Percentiles rank a stretch among this genome's conserved stretches.
These are phyloP conservation scores for Setaria italica DNA, from an alignment of 202 grass and related monocot species.

Conservation along the genomic window DNA sequence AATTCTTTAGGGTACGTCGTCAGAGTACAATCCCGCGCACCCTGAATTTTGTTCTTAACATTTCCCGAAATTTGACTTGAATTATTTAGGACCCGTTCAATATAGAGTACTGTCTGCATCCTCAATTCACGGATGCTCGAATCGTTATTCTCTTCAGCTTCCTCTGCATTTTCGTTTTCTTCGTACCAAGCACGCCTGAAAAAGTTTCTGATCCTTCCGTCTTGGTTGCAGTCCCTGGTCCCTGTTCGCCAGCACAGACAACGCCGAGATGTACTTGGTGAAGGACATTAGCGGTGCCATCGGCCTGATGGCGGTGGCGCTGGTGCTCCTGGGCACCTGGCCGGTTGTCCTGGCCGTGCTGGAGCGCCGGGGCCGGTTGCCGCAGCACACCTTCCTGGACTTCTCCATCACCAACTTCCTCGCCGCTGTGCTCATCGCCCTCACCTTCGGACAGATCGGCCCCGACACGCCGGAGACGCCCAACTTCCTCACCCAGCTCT, in stretches of 20 bases:
- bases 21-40: no score
- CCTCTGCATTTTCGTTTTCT: background rate
- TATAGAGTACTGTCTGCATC: background rate
- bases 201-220: background rate
- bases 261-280: conserved; percentile 73
- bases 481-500: conserved; percentile 90
- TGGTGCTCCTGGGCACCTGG: conserved; percentile 90
- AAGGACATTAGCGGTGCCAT: conserved; percentile 81
- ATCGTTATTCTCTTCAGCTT: background rate
- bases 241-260: background rate
- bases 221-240: background rate
- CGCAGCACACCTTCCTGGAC: conserved; percentile 90
- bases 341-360: conserved; percentile 85
- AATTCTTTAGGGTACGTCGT: no score
- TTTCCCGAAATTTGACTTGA: background rate
- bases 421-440: conserved; percentile 69
- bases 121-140: background rate
- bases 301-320: conserved; percentile 67
- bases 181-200: background rate
- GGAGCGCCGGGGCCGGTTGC: conserved; percentile 79
- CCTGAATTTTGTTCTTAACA: background rate
- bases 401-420: conserved; percentile 88
- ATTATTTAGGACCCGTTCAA: background rate
- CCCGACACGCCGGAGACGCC: conserved; percentile 57
- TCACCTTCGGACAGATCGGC: conserved; percentile 85